A percentile compares a stretch with the other conserved stretches of the same genome.
phyloP scores from a whole-genome alignment of 2,329 filamentous ascomycete species.

The Coleophoma eucalyptorum region DNA sequence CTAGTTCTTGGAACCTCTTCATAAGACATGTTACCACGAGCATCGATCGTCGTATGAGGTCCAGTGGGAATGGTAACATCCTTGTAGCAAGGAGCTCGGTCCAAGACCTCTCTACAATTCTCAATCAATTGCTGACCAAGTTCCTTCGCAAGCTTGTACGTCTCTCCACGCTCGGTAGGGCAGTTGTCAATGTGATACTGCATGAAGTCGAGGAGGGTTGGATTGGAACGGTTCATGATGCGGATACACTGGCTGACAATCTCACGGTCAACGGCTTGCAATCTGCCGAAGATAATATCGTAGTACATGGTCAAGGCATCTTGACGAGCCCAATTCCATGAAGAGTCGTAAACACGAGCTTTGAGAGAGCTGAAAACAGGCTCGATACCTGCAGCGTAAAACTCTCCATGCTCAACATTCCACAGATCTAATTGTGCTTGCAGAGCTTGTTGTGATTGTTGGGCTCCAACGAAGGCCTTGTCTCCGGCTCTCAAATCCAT shows the following conservation, averaged over 20 bases:
- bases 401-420: conserved; percentile 92
- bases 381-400: conserved; percentile 92
- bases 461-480: conserved; percentile 81
- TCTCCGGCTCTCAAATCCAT: conserved; percentile 95
- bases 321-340: conserved; percentile 98
- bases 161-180: conserved; percentile 93
- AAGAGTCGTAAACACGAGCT: conserved; percentile 94
- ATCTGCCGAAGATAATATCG: conserved; percentile 95
- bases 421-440: conserved; percentile 94
- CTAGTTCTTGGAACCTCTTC: conserved; percentile 82
- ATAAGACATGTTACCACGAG: conserved; percentile 88
- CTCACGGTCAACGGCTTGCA: conserved; percentile 90
- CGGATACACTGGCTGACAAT: conserved; percentile 98
- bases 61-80: conserved; percentile 91
- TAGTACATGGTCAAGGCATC: conserved; percentile 98
- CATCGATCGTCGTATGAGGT: conserved; percentile 87
- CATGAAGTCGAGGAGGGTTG: conserved; percentile 95
- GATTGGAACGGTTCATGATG: conserved; percentile 99
- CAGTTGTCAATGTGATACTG: conserved; percentile 99
- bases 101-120: conserved; percentile 92
- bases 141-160: conserved; percentile 95
- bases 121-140: conserved; percentile 91
- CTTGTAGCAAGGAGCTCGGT: conserved; percentile 85
- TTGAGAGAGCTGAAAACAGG: conserved; percentile 92
- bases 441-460: conserved; percentile 81